Evolutionary conservation across 78 protist genomes (phyloP).

Genomic region (slime mould (Dictyostelium discoideum)): DNA sequence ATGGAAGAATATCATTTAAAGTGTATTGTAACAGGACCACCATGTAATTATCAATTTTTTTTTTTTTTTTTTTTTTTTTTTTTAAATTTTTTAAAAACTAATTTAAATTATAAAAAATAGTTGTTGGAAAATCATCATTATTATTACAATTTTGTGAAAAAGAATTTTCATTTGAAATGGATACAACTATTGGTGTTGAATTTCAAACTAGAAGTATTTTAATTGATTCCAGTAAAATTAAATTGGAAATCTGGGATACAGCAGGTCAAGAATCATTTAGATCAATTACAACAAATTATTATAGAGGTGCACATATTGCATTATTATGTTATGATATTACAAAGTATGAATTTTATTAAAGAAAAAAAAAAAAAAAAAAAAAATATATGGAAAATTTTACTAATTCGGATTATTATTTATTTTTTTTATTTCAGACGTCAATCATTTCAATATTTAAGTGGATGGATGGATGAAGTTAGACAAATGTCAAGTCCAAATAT

Average conservation of each 20-base stretch:
- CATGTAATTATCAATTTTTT: constrained; percentile 27
- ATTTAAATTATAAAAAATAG: background rate
- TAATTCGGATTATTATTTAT: too few relatives aligned
- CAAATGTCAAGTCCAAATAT: constrained; percentile 68
- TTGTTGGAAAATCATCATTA: constrained; percentile 97
- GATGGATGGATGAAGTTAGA: constrained; percentile 94
- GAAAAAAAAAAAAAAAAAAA: too few relatives aligned
- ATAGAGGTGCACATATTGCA: constrained; percentile 96
- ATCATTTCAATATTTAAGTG: constrained; percentile 96
- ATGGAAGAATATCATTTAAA: constrained; percentile 68
- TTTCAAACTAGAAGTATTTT: constrained; percentile 96
- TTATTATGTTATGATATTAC: constrained; percentile 78
- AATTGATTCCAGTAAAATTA: constrained; percentile 91
- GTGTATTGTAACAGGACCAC: constrained; percentile 78
- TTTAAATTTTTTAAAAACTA: background rate
- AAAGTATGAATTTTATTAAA: background rate
- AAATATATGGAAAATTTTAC: too few relatives aligned
- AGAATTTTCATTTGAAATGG: constrained; percentile 96
- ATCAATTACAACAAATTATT: constrained; percentile 97
- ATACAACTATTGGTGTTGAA: constrained; percentile 99
- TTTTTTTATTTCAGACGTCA: constrained; percentile 72
- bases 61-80: background rate
- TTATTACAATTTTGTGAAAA: constrained; percentile 98
- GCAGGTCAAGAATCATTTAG: constrained; percentile 98
- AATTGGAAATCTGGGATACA: constrained; percentile 98